These are phyloP conservation scores for Colletotrichum sp. DNA, from an alignment of 2,329 filamentous ascomycete genomes.

Conservation along the genomic window DNA sequence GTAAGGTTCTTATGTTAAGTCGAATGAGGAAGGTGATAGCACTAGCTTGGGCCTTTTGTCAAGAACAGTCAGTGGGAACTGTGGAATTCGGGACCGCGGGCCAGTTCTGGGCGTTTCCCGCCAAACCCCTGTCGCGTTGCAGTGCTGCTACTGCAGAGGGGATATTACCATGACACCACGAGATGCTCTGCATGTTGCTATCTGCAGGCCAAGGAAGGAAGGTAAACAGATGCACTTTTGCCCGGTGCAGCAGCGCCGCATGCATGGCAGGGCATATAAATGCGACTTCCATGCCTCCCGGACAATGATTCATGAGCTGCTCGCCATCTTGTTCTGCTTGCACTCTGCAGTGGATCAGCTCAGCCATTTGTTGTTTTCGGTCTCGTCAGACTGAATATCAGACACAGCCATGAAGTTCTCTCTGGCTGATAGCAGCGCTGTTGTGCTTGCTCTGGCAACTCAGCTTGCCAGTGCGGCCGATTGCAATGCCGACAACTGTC, in stretches of 20 bases:
- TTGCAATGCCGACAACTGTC: conserved; percentile 39
- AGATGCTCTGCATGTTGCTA: background rate
- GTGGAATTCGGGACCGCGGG: background rate
- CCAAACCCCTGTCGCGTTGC: background rate
- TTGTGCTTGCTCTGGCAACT: background rate
- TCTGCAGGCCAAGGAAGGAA: background rate
- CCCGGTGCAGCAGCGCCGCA: background rate
- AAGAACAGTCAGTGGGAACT: too few species aligned
- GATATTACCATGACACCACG: background rate
- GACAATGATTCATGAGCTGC: background rate
- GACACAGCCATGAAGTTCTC: background rate
- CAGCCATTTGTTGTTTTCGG: background rate
- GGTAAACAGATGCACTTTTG: background rate
- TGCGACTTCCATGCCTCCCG: background rate
- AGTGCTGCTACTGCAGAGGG: background rate
- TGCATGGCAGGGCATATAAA: background rate
- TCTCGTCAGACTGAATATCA: background rate
- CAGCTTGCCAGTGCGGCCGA: background rate
- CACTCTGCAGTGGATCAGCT: background rate
- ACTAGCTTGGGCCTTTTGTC: background rate
- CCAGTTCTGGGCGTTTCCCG: background rate
- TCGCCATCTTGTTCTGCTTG: background rate
- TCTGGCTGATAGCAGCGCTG: background rate
- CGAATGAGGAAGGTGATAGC: background rate
- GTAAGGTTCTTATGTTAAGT: background rate